Evolutionary conservation across 371 early-diverging fungal species (phyloP).

Genomic region (Haplosporangium sp.): DNA sequence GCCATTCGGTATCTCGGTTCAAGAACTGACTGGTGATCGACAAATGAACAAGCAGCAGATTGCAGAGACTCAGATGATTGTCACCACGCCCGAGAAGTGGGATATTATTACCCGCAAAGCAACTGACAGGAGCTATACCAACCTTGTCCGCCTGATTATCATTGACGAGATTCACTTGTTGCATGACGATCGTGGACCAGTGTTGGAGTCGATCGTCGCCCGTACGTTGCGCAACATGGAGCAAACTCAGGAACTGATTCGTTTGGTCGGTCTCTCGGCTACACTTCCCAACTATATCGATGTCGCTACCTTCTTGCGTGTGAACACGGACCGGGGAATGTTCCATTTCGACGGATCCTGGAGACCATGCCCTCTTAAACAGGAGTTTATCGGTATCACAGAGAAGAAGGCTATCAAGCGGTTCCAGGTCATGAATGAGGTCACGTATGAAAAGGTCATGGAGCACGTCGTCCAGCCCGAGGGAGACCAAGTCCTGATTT

Average conservation of each 20-base stretch:
- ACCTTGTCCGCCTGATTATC: conserved; percentile 93
- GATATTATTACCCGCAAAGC: conserved; percentile 99
- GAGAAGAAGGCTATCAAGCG: conserved; percentile 96
- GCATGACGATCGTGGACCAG: conserved; percentile 99
- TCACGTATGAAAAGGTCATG: conserved; percentile 92
- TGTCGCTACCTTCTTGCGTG: conserved; percentile 97
- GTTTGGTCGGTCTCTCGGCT: conserved; percentile 98
- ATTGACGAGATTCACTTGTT: conserved; percentile 99
- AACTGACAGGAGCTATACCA: conserved; percentile 91
- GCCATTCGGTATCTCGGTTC: conserved; percentile 87
- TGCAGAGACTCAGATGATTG: conserved; percentile 95
- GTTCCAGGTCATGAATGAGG: conserved; percentile 96
- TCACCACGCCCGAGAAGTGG: conserved; percentile 99
- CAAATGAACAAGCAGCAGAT: conserved; percentile 96
- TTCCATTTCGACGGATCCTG: conserved; percentile 95
- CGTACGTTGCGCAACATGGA: conserved; percentile 94
- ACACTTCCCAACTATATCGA: conserved; percentile 99
- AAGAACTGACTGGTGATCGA: conserved; percentile 99
- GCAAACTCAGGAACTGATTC: conserved; percentile 88
- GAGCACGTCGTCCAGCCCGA: conserved; percentile 79
- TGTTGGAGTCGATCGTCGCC: conserved; percentile 96
- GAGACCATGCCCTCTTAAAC: conserved; percentile 96
- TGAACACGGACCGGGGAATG: conserved; percentile 81
- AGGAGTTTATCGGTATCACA: conserved; percentile 90
- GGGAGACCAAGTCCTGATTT: conserved; percentile 95